Evolutionary conservation across 106 monocot species (phyloP).

Genomic region (Acorus calamus): DNA sequence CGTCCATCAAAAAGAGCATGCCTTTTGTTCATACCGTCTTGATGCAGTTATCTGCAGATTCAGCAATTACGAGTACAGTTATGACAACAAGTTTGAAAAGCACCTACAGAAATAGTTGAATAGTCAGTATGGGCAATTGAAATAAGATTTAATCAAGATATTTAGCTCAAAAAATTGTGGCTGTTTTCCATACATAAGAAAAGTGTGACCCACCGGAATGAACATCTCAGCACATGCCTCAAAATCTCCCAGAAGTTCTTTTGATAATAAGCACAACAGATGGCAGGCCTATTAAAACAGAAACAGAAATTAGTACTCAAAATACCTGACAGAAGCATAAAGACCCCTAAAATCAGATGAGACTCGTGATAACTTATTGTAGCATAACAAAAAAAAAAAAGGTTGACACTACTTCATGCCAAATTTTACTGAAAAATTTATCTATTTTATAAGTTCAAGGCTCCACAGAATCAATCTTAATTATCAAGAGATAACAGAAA

Average conservation of each 20-base stretch:
- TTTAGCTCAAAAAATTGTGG: background rate
- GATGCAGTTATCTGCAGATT: conserved; percentile 97
- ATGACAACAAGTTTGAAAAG: conserved; percentile 99
- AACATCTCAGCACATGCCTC: conserved; percentile 96
- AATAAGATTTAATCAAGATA: background rate
- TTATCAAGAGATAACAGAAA: too few species aligned
- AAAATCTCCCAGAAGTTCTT: conserved; percentile 92
- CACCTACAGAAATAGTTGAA: conserved; percentile 31
- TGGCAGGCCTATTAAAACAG: conserved; percentile 67
- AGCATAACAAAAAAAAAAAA: conserved; percentile 4
- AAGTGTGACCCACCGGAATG: conserved; percentile 50
- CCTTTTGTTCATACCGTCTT: conserved; percentile 60
- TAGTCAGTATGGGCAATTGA: conserved; percentile 2
- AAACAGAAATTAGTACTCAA: conserved; percentile 5
- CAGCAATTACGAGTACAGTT: conserved; percentile 97
- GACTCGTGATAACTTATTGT: background rate
- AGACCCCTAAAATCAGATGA: too few species aligned
- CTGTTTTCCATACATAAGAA: too few species aligned
- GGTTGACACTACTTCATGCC: too few species aligned
- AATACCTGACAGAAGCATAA: too few species aligned
- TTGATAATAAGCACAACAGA: conserved; percentile 81
- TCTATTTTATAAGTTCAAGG: too few species aligned
- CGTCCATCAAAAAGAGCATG: background rate
- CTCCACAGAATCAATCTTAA: too few species aligned
- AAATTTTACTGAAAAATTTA: too few species aligned